phyloP scores from a whole-genome alignment of 805 yeast species.

The Yarrowia hollandica region DNA sequence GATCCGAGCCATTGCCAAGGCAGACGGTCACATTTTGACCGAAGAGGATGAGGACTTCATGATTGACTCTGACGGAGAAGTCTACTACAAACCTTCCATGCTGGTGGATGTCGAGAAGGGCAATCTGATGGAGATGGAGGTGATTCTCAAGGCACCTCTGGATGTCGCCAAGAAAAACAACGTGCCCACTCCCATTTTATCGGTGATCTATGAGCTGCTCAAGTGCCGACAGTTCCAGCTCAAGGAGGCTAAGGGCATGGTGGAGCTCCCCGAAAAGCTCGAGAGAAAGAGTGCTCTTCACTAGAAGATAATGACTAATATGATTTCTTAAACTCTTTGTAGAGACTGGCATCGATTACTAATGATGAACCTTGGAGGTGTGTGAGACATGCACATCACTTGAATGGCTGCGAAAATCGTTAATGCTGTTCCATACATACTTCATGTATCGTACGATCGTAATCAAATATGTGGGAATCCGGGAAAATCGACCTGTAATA shows the following conservation, averaged over 20 bases:
- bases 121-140: conserved; percentile 70
- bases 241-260: conserved; percentile 55
- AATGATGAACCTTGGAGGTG: not conserved
- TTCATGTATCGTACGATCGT: too few relatives aligned
- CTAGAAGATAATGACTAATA: not conserved
- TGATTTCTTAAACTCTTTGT: too few relatives aligned
- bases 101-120: conserved; percentile 64
- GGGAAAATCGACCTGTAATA: too few relatives aligned
- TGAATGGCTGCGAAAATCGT: too few relatives aligned
- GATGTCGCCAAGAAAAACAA: conserved; percentile 50
- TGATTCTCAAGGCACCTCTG: conserved; percentile 66
- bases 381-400: too few relatives aligned
- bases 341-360: too few relatives aligned
- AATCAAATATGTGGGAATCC: too few relatives aligned
- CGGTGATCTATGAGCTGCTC: conserved; percentile 58
- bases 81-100: conserved; percentile 71
- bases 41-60: conserved; percentile 52
- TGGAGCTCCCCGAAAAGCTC: conserved; percentile 46
- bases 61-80: conserved; percentile 59
- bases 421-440: too few relatives aligned
- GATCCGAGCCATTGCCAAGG: conserved; percentile 61
- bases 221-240: conserved; percentile 60
- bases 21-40: conserved; percentile 42
- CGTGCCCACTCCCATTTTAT: conserved; percentile 59
- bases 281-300: conserved; percentile 28